Evolutionary conservation across 2,329 filamentous ascomycete genomes (phyloP).

Genomic region (Arthroderma uncinatum): DNA sequence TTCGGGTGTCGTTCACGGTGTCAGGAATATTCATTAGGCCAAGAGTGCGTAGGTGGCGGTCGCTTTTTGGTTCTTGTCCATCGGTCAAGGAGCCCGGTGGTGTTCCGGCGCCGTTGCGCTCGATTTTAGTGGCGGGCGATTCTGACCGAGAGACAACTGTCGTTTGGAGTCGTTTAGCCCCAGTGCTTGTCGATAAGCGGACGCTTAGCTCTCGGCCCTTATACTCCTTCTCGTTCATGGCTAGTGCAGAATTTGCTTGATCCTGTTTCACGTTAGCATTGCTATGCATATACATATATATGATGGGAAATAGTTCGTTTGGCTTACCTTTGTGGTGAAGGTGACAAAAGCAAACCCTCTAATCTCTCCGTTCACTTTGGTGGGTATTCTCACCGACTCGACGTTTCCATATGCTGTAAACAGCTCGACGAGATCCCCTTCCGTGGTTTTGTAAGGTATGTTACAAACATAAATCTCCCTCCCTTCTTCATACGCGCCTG

Average conservation of each 20-base stretch:
- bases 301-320: not conserved
- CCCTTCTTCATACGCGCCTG: slow-evolving; percentile 72
- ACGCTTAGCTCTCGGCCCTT: slow-evolving; percentile 58
- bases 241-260: slow-evolving; percentile 52
- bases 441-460: slow-evolving; percentile 50
- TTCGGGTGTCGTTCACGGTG: slow-evolving; percentile 78
- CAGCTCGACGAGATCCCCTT: slow-evolving; percentile 57
- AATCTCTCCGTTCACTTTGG: slow-evolving; percentile 54
- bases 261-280: slow-evolving; percentile 35
- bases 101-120: slow-evolving; percentile 22
- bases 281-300: not conserved
- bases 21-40: slow-evolving; percentile 79
- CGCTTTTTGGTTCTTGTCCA: slow-evolving; percentile 31
- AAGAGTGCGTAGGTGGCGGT: slow-evolving; percentile 56
- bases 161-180: slow-evolving; percentile 34
- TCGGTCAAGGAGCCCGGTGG: slow-evolving; percentile 26
- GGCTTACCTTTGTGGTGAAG: slow-evolving; percentile 51
- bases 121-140: slow-evolving; percentile 24
- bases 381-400: slow-evolving; percentile 59
- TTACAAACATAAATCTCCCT: slow-evolving; percentile 73
- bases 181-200: slow-evolving; percentile 39
- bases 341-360: slow-evolving; percentile 73
- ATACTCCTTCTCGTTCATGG: slow-evolving; percentile 61
- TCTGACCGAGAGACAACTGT: slow-evolving; percentile 34
- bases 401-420: slow-evolving; percentile 70